Base-by-base conservation (phyloP, 768 basidiomycete species). In the Xerocomus potaroensis region DNA sequence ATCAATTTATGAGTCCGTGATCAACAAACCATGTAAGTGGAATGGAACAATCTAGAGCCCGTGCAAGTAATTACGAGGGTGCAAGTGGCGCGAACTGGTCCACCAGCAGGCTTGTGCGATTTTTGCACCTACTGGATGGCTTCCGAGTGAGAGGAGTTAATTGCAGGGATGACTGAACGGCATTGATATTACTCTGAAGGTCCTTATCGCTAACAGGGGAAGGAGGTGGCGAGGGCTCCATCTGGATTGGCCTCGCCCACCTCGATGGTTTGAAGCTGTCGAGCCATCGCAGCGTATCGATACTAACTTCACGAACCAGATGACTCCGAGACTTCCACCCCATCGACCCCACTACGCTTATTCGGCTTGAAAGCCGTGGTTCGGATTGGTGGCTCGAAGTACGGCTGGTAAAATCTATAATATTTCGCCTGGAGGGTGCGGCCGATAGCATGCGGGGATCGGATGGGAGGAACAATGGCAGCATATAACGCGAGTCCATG, bases 401-500 rank as follows among this genome's bases (percentile, higher is more conserved):
- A 12, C 38, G 59, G 34, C 40, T 54, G 10, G 54, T 24, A 15
- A 54, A 55, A 16, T 58, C 54, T 43, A 46, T 41, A n/a, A 64
- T 37, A 31, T 53, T 41, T 41, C 26, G 56, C 55, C 74, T 79
- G 40, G 65, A 74, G 0, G 88, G 83, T 3, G 78, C 68, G 6
- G 86, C 87, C 16, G 87, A 83, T 8, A 94, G 72, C 64, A 89
- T 73, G 31, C 81, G 80, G 26, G 86, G 83, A 63, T 91, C 83
- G 16, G 83, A 81, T 7, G 94, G 94, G 40, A 96, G 81, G 18
- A 81, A 73, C 39, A 95, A 72, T 2, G 91, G 91, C 19, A 98
- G 77, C 92, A 97, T 97, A 64, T 87, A 81, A 53, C 93, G 78
- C 21, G 90, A 92, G 64, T 99, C 93, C 52, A 97, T 72, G 21